Evolutionary conservation across 1,284 basidiomycete genomes (phyloP), one percentile per base, ranked within the genome.

Genomic region (Meripilus lineatus): DNA sequence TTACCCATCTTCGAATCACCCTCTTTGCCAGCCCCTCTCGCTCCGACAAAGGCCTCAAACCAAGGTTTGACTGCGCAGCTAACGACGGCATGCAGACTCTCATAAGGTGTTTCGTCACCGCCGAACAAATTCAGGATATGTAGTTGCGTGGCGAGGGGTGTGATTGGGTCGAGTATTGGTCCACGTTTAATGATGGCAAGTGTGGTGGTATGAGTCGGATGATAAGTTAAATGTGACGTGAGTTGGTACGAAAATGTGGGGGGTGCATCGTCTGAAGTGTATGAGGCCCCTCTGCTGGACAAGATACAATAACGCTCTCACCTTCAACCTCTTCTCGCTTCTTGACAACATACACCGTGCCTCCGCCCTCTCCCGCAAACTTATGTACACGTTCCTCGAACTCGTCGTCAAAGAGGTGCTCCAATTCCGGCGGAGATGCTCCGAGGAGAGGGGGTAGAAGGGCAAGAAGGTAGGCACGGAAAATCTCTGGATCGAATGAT

Each of bases 1-100:
- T 51, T 51, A 81, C 88, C 93, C 83, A 94, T 89, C 67, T 93
- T 91, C 39, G 78, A 79, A 56, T 89, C 89, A 8, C 75, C 78
- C 47, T 92, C 90, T 62, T 92, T 92, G 25, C 77, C 80, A 42
- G 76, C 74, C n/a, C 79, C 79, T 33, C 82, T 70, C 14, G 81
- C 69, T 2, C 86, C 86, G 23, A 97, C 92, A 57, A 96, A 98
- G 11, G 93, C 93, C 64, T 98, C 94, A 58, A 99, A 98, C 86
- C 93, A 98, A 0, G 95, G 94, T 51, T 97, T 94, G 38, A 98
- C 93, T 58, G 93, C 95, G 51, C 83, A 87, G 59, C 95, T 96
- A 10, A 99, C 93, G 21, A 99, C 80, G n/a, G 91, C 90, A 64
- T 98, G 94, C 15, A 99, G 68, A 59, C 91, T 91, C 64, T 98